Conservation (phyloP, 805 yeast species). For the Spathaspora hagerdaliae region DNA sequence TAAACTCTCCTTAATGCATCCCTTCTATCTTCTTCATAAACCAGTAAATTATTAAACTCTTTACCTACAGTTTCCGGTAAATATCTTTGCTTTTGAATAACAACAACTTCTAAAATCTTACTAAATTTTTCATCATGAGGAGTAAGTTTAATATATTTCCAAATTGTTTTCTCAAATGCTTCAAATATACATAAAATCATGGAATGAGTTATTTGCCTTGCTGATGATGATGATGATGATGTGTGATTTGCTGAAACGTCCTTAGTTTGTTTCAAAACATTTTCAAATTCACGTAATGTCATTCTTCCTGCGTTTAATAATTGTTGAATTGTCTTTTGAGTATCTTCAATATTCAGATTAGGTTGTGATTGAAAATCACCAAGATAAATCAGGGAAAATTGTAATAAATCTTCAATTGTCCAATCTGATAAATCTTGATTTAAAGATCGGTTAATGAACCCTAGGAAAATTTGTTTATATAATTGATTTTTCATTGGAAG, state of each 20-base stretch:
- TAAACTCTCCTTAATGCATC: neutral
- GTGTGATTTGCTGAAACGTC: neutral
- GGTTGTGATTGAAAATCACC: neutral
- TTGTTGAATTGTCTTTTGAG: neutral
- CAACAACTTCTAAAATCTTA: no score
- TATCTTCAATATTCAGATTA: neutral
- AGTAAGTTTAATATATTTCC: neutral
- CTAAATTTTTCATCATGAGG: no score
- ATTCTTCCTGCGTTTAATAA: neutral
- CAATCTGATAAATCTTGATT: neutral
- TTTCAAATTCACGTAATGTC: neutral
- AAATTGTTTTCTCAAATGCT: neutral
- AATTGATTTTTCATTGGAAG: slow-evolving; percentile 30
- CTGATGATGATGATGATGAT: no score
- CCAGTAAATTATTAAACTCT: no score
- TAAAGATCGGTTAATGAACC: slow-evolving; percentile 6
- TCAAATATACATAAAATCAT: neutral
- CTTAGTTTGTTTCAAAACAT: neutral
- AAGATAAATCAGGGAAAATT: neutral
- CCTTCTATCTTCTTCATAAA: neutral
- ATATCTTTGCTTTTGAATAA: no score
- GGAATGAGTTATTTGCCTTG: slow-evolving; percentile 1
- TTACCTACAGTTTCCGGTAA: no score
- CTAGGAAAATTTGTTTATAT: slow-evolving; percentile 18
- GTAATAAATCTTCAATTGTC: slow-evolving; percentile 2